Base-by-base conservation (phyloP, 129 eudicot species). In the Glebionis coronaria region DNA sequence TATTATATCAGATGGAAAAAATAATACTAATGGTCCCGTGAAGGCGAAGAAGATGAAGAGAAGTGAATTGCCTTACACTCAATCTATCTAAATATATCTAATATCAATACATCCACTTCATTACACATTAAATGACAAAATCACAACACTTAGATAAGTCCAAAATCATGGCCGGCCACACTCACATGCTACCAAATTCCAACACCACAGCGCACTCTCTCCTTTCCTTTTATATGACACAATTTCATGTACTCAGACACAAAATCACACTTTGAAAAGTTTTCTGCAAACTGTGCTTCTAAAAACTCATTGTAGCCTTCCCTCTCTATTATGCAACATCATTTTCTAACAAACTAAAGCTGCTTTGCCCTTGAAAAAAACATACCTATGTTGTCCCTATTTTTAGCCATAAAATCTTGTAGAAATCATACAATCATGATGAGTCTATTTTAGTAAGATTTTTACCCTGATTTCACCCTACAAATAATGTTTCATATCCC, bases 181-280 rank as follows among this genome's bases (percentile, higher is more conserved):
- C 70, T 78, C 95, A 84, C 88, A 84, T 77, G 87, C 90, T 69
- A 74, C 82, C 86, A 84, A 87, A 87, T 62, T 87, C 85, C 74
- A 59, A 63, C 73, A 58, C 65, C 56, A 65, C 38, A 69, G 40
- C 69, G 57, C 13, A 57, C 65, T 63, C 68, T n/a, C 69, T 58
- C 77, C 68, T 44, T 71, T 59, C 77, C 76, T 76, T 23, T 68
- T 72, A 52, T 70, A 75, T 77, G 56, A 63, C 80, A 57, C 71
- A 64, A 55, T 44, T 49, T 35, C 28, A 23, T 27, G 23, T 29
- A 65, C 44, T 65, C 72, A 67, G 73, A 73, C 72, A 65, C 51
- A 18, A 28, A 71, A 70, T 68, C 67, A 46, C 73, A 68, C 67
- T 67, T 29, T 76, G 29, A 53, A 47, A 63, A 25, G 56, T 53